Percentiles rank a stretch among this genome's conserved stretches.
Conservation (phyloP, 2,329 filamentous ascomycete genomes). For the Calonectria pteridis region DNA sequence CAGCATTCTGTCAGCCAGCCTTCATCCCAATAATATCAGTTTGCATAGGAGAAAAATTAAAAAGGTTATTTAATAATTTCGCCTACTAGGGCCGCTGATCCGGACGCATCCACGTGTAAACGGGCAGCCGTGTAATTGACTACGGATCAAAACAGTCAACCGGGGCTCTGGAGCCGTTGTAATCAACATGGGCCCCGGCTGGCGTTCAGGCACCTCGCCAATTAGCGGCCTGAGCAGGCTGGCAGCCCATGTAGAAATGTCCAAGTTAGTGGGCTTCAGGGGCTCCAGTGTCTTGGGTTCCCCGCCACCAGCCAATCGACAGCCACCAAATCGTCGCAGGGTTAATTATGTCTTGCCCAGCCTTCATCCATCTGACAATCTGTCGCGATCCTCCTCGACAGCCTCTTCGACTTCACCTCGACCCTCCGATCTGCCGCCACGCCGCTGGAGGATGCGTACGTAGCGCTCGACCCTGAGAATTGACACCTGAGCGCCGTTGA, state of each 20-base stretch:
- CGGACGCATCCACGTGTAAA: constrained; percentile 2
- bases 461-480: constrained; percentile 33
- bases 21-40: background rate
- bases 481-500: constrained; percentile 26
- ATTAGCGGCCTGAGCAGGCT: constrained; percentile 22
- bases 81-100: background rate
- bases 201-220: constrained; percentile 19
- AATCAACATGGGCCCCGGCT: constrained; percentile 15
- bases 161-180: constrained; percentile 4
- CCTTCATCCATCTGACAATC: constrained; percentile 36
- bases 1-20: background rate
- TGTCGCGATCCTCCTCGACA: constrained; percentile 34
- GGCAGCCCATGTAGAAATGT: constrained; percentile 16
- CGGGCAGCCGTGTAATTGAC: background rate
- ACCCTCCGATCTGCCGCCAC: constrained; percentile 17
- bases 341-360: constrained; percentile 30
- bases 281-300: constrained; percentile 34
- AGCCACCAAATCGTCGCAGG: constrained; percentile 39
- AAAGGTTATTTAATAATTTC: background rate
- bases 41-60: background rate
- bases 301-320: constrained; percentile 42
- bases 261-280: constrained; percentile 17
- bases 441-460: constrained; percentile 39
- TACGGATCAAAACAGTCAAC: background rate
- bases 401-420: constrained; percentile 29